These are phyloP conservation scores for Calonectria henricotiae DNA, from an alignment of 2,329 filamentous ascomycete species.

Conservation along the genomic window DNA sequence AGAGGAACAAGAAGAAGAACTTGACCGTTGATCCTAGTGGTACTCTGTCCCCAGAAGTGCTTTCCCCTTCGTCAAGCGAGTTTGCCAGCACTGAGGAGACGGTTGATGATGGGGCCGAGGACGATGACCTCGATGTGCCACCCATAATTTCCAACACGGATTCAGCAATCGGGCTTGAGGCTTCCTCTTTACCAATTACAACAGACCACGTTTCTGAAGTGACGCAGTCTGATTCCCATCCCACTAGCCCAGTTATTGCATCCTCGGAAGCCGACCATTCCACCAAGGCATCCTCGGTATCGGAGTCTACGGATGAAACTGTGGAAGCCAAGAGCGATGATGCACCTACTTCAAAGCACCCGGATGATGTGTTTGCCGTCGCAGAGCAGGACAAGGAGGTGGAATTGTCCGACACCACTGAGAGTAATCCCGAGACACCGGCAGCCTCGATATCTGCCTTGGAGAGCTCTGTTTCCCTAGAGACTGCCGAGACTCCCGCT, in stretches of 20 bases:
- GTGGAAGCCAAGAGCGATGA: constrained; percentile 59
- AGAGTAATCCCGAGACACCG: constrained; percentile 29
- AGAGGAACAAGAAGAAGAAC: constrained; percentile 71
- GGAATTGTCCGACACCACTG: constrained; percentile 38
- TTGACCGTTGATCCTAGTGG: constrained; percentile 51
- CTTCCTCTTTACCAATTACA: constrained; percentile 59
- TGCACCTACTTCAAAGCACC: constrained; percentile 39
- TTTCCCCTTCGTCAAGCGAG: constrained; percentile 45
- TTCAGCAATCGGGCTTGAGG: constrained; percentile 70
- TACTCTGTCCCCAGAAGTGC: constrained; percentile 41
- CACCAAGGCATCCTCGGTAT: constrained; percentile 76
- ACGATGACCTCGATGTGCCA: constrained; percentile 50
- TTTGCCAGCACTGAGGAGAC: constrained; percentile 46
- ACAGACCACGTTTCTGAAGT: constrained; percentile 67
- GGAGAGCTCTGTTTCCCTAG: constrained; percentile 29
- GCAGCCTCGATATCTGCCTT: neutral
- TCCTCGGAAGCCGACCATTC: constrained; percentile 73
- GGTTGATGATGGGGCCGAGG: constrained; percentile 46
- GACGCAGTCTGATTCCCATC: constrained; percentile 71
- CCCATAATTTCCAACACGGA: constrained; percentile 66
- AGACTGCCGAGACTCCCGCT: constrained; percentile 11
- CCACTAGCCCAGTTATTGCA: constrained; percentile 69
- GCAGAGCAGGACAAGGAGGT: constrained; percentile 11
- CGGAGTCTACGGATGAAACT: constrained; percentile 76
- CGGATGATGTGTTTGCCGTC: constrained; percentile 28